These are phyloP conservation scores for Cryptococcus neoformans DNA, from an alignment of 1,284 basidiomycete species.

Conservation along the genomic window DNA sequence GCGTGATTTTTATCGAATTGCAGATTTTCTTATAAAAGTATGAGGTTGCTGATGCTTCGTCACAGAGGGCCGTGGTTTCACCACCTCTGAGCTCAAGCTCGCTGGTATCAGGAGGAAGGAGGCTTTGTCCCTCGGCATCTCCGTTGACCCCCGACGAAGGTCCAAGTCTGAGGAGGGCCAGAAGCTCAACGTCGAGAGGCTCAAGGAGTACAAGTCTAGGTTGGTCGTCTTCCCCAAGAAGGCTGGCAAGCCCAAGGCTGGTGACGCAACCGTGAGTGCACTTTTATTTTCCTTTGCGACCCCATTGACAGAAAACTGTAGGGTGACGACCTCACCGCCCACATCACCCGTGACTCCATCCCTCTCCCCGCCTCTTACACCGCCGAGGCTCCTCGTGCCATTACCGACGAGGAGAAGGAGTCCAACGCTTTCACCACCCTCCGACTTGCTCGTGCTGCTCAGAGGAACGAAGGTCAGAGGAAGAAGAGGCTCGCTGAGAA, in stretches of 20 bases:
- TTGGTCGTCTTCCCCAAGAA: conserved; percentile 91
- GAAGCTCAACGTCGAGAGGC: conserved; percentile 88
- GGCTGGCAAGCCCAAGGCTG: conserved; percentile 91
- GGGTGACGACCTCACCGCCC: conserved; percentile 79
- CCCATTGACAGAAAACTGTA: conserved; percentile 39
- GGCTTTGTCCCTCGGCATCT: conserved; percentile 88
- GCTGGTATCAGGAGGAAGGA: conserved; percentile 94
- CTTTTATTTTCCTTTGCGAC: conserved; percentile 2
- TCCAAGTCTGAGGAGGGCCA: conserved; percentile 98
- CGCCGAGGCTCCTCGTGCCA: conserved; percentile 86
- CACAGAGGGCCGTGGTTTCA: conserved; percentile 91
- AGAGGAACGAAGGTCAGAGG: conserved; percentile 83
- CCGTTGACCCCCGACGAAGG: conserved; percentile 95
- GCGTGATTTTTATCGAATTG: conserved; percentile 12
- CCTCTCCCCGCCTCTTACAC: conserved; percentile 67
- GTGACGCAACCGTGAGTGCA: conserved; percentile 77
- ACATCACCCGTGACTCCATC: conserved; percentile 69
- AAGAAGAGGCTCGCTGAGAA: conserved; percentile 58
- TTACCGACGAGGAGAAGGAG: conserved; percentile 86
- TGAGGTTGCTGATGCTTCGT: neutral
- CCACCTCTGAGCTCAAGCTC: conserved; percentile 90
- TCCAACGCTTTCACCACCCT: conserved; percentile 87
- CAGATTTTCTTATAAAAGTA: neutral
- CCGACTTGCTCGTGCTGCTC: conserved; percentile 77
- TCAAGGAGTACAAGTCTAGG: conserved; percentile 86